Conservation (phyloP, 768 basidiomycete species). For the Rhodotorula taiwanensis region DNA sequence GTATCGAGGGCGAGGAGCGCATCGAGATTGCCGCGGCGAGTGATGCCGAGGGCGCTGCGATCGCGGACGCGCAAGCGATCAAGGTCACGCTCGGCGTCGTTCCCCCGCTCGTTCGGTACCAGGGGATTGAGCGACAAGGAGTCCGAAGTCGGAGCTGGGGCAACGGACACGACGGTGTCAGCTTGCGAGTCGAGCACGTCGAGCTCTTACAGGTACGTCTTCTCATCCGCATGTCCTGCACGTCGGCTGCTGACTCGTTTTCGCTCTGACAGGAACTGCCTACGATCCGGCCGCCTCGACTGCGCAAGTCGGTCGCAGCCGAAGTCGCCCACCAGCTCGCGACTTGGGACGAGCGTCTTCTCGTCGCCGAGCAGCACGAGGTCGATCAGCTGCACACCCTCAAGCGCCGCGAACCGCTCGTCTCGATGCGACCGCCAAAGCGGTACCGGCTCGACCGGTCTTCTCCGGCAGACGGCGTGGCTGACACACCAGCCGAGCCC, state of each 20-base stretch:
- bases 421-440: background rate
- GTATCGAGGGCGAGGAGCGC: background rate
- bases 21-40: background rate
- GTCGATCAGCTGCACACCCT: background rate
- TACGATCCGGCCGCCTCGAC: background rate
- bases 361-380: background rate
- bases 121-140: conserved; percentile 44
- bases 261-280: background rate
- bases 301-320: background rate
- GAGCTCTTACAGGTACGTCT: conserved; percentile 43
- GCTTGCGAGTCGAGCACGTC: conserved; percentile 45
- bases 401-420: no score
- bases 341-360: background rate
- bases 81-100: conserved; percentile 44
- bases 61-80: conserved; percentile 31
- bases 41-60: background rate
- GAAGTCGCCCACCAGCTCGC: background rate
- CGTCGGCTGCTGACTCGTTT: background rate
- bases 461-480: no score
- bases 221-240: background rate
- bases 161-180: conserved; percentile 49
- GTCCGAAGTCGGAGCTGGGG: conserved; percentile 48
- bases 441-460: background rate
- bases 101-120: conserved; percentile 46
- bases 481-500: background rate